Conservation (phyloP, 2,329 filamentous ascomycete genomes). For the Fusarium sororula region DNA sequence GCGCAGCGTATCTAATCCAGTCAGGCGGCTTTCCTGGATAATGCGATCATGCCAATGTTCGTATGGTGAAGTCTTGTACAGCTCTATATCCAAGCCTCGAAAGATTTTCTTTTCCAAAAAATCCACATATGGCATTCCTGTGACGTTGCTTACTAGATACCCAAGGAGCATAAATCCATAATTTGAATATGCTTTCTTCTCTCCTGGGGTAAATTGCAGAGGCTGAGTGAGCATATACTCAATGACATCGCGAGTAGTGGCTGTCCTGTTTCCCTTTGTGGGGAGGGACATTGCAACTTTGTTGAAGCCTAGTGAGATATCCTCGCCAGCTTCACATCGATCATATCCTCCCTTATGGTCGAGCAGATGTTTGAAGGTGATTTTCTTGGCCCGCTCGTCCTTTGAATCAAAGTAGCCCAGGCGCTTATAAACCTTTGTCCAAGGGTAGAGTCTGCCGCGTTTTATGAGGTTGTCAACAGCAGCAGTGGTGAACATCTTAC, state of each 20-base stretch:
- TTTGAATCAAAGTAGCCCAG: slow-evolving; percentile 14
- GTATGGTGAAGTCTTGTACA: slow-evolving; percentile 4
- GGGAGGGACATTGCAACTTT: slow-evolving; percentile 8
- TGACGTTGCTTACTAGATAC: slow-evolving; percentile 26
- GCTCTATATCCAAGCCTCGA: slow-evolving; percentile 11
- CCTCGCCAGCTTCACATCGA: slow-evolving; percentile 6
- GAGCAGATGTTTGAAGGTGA: slow-evolving; percentile 29
- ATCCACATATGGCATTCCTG: slow-evolving; percentile 10
- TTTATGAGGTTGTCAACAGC: slow-evolving; percentile 10
- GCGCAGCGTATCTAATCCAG: slow-evolving; percentile 1
- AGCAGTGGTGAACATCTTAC: slow-evolving; percentile 27
- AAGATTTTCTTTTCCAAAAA: slow-evolving; percentile 28
- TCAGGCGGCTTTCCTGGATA: slow-evolving; percentile 24
- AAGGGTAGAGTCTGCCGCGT: background rate
- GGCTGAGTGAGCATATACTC: slow-evolving; percentile 19
- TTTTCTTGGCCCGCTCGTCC: slow-evolving; percentile 8
- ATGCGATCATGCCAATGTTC: slow-evolving; percentile 16
- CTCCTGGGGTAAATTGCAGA: slow-evolving; percentile 22
- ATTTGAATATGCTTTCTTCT: slow-evolving; percentile 20
- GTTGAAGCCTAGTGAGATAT: slow-evolving; percentile 13
- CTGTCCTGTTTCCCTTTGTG: slow-evolving; percentile 9
- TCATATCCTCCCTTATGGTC: slow-evolving; percentile 23
- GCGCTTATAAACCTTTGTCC: slow-evolving; percentile 15
- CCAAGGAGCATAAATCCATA: slow-evolving; percentile 25
- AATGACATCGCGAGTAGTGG: slow-evolving; percentile 26